Percentiles rank a stretch among this genome's conserved stretches.
Conservation (phyloP, 371 early-diverging fungal species). For the Thermomucor indicae-seudaticae region DNA sequence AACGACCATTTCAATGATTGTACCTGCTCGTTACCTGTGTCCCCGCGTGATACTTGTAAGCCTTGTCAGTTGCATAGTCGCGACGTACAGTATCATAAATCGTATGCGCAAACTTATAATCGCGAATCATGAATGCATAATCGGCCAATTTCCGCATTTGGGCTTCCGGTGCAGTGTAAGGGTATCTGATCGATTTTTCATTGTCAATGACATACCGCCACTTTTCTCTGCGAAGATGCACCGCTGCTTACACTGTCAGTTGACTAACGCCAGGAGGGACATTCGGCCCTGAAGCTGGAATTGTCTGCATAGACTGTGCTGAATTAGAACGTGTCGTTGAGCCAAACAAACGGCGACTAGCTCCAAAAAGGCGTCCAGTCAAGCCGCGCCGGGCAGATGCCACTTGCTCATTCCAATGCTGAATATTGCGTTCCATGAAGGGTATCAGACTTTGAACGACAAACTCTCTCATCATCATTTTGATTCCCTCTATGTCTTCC, state of each 20-base stretch:
- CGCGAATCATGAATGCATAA: conserved; percentile 93
- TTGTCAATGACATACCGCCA: no score
- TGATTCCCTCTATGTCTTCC: conserved; percentile 52
- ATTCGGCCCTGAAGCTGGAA: conserved; percentile 32
- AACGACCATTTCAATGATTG: no score
- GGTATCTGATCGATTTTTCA: conserved; percentile 58
- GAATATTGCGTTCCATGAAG: conserved; percentile 86
- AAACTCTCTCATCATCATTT: conserved; percentile 58
- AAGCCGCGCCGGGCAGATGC: conserved; percentile 85
- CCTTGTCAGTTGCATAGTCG: conserved; percentile 83
- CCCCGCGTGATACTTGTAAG: conserved; percentile 82
- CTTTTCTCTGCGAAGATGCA: background rate
- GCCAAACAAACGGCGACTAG: conserved; percentile 80
- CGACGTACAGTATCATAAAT: conserved; percentile 88
- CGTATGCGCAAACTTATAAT: conserved; percentile 84
- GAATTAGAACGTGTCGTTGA: conserved; percentile 32
- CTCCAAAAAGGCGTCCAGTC: conserved; percentile 86
- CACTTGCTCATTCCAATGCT: conserved; percentile 89
- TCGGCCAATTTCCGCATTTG: conserved; percentile 91
- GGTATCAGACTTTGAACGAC: conserved; percentile 77
- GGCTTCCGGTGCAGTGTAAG: conserved; percentile 81
- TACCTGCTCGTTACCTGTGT: conserved; percentile 55
- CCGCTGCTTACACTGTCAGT: conserved; percentile 26
- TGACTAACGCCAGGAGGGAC: conserved; percentile 30
- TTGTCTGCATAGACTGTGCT: conserved; percentile 32